Evolutionary conservation across 129 eudicot species (phyloP).

Genomic region (Flaveria bidentis): DNA sequence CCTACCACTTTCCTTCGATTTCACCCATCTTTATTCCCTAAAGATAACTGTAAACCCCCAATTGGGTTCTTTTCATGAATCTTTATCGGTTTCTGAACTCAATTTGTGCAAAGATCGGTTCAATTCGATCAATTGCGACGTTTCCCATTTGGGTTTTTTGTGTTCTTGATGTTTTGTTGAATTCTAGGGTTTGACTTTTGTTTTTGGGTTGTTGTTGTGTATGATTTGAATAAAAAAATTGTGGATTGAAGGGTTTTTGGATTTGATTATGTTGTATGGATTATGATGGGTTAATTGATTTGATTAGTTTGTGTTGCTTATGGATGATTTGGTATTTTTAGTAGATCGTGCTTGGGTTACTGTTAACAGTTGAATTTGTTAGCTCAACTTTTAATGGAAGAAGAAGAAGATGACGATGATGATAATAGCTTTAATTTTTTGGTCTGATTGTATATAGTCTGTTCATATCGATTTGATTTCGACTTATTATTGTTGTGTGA

Average conservation of each 20-base stretch:
- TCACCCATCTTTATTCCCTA: not conserved
- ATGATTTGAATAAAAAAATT: constrained; percentile 2
- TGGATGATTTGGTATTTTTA: not conserved
- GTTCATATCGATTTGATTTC: not conserved
- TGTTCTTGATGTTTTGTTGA: not conserved
- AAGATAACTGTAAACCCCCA: not conserved
- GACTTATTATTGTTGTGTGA: not conserved
- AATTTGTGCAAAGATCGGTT: constrained; percentile 25
- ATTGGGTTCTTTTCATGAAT: constrained; percentile 14
- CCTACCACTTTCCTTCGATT: constrained; percentile 15
- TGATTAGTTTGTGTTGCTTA: no score
- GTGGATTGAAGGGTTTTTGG: not conserved
- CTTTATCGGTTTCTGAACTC: not conserved
- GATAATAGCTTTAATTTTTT: not conserved
- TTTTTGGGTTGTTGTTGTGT: constrained; percentile 2
- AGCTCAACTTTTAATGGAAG: not conserved
- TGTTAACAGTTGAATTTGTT: not conserved
- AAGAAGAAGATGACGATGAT: not conserved
- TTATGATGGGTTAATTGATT: not conserved
- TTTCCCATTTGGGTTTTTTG: constrained; percentile 21
- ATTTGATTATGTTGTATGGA: not conserved
- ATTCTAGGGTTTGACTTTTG: constrained; percentile 42
- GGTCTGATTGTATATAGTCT: not conserved
- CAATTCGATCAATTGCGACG: not conserved
- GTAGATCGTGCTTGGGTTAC: not conserved